phyloP scores from a whole-genome alignment of 257 asterid species.

The Eustoma russellianum region DNA sequence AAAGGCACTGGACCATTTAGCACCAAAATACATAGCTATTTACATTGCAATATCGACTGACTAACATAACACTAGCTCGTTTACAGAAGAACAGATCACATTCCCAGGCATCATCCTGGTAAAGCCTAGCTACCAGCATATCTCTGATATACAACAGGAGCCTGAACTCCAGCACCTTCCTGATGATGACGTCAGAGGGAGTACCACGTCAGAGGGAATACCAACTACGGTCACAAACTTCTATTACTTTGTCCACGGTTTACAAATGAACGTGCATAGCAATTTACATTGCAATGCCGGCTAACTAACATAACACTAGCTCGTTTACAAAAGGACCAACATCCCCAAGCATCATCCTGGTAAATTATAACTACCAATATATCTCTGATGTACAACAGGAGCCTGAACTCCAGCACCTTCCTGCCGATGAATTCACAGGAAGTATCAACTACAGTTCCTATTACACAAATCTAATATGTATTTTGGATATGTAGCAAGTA shows the following conservation, averaged over 20 bases:
- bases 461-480: slow-evolving; percentile 1
- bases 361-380: slow-evolving; percentile 1
- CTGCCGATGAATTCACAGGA: not conserved
- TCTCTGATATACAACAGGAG: not conserved
- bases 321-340: not conserved
- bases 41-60: too few species aligned
- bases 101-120: not conserved
- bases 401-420: not conserved
- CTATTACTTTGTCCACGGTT: slow-evolving; percentile 1
- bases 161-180: not conserved
- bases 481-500: slow-evolving; percentile 9
- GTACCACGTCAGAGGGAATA: too few species aligned
- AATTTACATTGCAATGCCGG: too few species aligned
- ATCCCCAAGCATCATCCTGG: not conserved
- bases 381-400: not conserved
- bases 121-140: slow-evolving; percentile 1
- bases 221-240: not conserved
- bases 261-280: not conserved
- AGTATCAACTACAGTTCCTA: not conserved
- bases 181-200: too few species aligned
- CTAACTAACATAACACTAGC: not conserved
- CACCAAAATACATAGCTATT: not conserved
- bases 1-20: slow-evolving; percentile 13
- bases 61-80: not conserved
- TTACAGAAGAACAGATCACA: not conserved